A percentile compares a stretch with the other conserved stretches of the same genome.
Evolutionary conservation across 2,329 filamentous ascomycete genomes (phyloP).

Genomic region (Aureobasidium sp.): DNA sequence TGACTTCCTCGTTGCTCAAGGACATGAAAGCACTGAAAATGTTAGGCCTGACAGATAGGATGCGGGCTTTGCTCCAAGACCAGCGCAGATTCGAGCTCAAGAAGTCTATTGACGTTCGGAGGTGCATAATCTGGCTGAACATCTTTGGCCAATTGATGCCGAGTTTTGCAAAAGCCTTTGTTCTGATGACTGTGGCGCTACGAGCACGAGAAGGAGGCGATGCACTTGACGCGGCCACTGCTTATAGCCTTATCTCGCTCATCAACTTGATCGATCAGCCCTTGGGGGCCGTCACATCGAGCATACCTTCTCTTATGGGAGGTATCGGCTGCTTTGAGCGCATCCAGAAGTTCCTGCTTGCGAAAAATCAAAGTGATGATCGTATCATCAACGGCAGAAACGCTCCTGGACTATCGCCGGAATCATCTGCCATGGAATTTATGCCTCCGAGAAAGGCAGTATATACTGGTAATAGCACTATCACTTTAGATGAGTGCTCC

Average conservation of each 20-base stretch:
- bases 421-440: not conserved
- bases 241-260: not conserved
- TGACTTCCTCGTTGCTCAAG: constrained; percentile 11
- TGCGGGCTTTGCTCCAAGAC: not conserved
- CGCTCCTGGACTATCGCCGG: not conserved
- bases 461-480: too few relatives aligned
- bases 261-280: not conserved
- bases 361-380: not conserved
- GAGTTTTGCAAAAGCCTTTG: not conserved
- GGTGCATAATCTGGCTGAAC: not conserved
- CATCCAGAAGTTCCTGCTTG: not conserved
- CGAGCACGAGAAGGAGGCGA: not conserved
- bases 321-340: not conserved
- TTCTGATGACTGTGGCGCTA: not conserved
- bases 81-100: not conserved
- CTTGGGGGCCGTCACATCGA: not conserved
- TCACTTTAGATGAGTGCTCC: not conserved
- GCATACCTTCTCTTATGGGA: not conserved
- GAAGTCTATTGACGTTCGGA: not conserved
- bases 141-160: not conserved
- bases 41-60: not conserved
- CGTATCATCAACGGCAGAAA: not conserved
- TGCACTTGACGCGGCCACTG: not conserved
- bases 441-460: not conserved
- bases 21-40: constrained; percentile 15